Evolutionary conservation across 768 basidiomycete genomes (phyloP).

Genomic region (Boletus vermiculosoides): DNA sequence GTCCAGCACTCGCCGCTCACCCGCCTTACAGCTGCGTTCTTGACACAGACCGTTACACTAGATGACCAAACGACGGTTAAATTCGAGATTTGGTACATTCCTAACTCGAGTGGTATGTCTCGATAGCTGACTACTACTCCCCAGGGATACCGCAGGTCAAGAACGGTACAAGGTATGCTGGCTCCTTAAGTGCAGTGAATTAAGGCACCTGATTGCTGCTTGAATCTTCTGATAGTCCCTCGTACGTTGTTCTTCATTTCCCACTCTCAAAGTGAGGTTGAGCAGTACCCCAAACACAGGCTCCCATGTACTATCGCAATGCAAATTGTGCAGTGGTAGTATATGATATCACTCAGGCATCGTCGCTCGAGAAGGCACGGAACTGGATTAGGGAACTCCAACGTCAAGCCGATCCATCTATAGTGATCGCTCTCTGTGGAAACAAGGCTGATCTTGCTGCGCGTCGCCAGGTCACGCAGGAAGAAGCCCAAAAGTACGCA

Average conservation of each 20-base stretch:
- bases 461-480: conserved; percentile 80
- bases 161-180: conserved; percentile 83
- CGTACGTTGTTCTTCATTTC: conserved; percentile 34
- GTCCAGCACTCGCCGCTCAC: conserved; percentile 14
- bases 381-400: conserved; percentile 97
- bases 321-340: conserved; percentile 94
- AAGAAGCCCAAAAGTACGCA: conserved; percentile 90
- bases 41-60: conserved; percentile 95
- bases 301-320: conserved; percentile 96
- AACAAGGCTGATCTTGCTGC: conserved; percentile 91
- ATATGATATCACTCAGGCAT: conserved; percentile 91
- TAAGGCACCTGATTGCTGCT: background rate
- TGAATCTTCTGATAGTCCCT: conserved; percentile 37
- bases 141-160: conserved; percentile 94
- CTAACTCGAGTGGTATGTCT: background rate
- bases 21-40: conserved; percentile 74
- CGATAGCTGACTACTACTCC: background rate
- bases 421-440: conserved; percentile 93
- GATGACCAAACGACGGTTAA: conserved; percentile 90
- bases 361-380: conserved; percentile 92
- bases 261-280: background rate
- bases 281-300: conserved; percentile 41
- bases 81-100: conserved; percentile 91
- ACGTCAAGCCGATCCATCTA: conserved; percentile 95
- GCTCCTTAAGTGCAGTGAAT: background rate